Evolutionary conservation across 306 rosid genomes (phyloP), one percentile per base, ranked within the genome.

Genomic region (Inga laurina): DNA sequence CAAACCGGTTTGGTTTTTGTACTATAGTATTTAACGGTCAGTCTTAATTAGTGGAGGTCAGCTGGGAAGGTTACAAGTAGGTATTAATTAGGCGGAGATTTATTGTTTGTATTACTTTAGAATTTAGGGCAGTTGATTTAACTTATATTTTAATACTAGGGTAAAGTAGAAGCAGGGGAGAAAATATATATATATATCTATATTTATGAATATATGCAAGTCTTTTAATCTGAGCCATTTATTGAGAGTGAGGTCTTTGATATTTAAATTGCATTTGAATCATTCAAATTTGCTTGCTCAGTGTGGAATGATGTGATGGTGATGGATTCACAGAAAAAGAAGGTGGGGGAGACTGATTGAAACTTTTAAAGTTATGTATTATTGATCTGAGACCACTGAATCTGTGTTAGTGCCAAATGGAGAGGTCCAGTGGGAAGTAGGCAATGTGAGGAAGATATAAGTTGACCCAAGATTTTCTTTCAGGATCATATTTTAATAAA

Each of bases 361-460:
- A 76, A 75, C 82, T 84, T 41, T 48, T 73, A 68, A 59, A 74
- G 83, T 49, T 68, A 35, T 78, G 85, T 83, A 64, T 74, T 69
- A 6, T 88, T 84, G 68, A 88, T 82, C 79, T 84, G 75, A 84
- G 90, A 77, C 84, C 85, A 65, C 84, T 73, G 84, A 81, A 72
- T 48, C 61, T 79, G 75, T 83, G 71, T 24, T 56, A 46, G 73
- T 62, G 84, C 84, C 83, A 68, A 76, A 48, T 82, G 64, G 79
- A 75, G 73, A 24, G 70, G 44, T 64, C 91, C 56, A 71, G 83
- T 81, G 84, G 83, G 78, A 9, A 11, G 54, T 27, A 46, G 10
- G 54, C 45, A 46, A n/a, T n/a, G 21, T 13, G 54, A 71, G 75
- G 54, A 21, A 0, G 35, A 71, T 19, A 69, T 5, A 21, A 69